Base-by-base conservation (phyloP, 2,329 filamentous ascomycete species). In the Plenodomus tracheiphilus region DNA sequence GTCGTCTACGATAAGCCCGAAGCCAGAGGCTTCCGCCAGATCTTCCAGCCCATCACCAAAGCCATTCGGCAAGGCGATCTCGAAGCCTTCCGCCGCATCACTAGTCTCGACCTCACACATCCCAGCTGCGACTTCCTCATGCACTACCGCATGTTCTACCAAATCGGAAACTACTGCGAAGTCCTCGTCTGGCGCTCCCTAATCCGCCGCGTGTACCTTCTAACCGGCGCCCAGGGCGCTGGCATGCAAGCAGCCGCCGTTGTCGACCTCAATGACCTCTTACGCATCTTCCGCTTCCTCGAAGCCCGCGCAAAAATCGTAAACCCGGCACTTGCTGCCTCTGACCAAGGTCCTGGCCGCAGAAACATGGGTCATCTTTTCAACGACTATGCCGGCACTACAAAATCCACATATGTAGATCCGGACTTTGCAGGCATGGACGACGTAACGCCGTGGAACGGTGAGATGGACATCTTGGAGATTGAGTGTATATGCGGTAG, bases 101-200 rank as follows among this genome's bases (percentile, higher is more conserved):
- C 95, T 7, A 81, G 82, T 38, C 59, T 70, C 4, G 60, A 69
- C 9, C 55, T 62, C 6, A 54, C 64, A 1, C 56, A 62, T 34
- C 47, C 51, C 9, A 54, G 53, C 32, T 56, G 66, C 1, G 43
- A 81, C 39, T 97, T 89, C 86, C 86, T 96, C 49, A 83, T 90
- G 21, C 80, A 82, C 34, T 88, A 86, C 66, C 86, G 89, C 1
- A 80, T 96, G 20, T 81, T 95, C 18, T 79, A 96, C 5, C 85
- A 87, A 13, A 77, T 97, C 10, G 81, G 85, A 2, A 89, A 89
- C 64, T 84, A 90, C 43, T 86, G 92, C 49, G 88, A 94, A 47
- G 84, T 90, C 1, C 78, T 95, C 2, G 83, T 96, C 11, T 96
- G 91, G 91, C 85, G 93, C 13, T 88, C 88, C 1, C 80, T 97